Evolutionary conservation across 2,329 filamentous ascomycete genomes (phyloP), one percentile per base, ranked within the genome.

Genomic region (Xylariaceae sp.): DNA sequence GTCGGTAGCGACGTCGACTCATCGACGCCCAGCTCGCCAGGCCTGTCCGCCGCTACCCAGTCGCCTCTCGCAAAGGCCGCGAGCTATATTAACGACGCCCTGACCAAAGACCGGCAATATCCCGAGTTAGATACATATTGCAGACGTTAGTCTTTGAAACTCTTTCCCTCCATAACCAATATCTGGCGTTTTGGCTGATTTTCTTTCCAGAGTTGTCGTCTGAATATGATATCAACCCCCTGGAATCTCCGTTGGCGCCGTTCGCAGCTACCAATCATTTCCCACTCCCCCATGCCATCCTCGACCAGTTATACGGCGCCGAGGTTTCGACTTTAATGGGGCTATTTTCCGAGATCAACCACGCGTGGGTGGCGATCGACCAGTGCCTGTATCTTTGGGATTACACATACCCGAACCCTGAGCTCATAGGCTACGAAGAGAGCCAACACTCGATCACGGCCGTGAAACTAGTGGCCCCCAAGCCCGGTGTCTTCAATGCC

Each of bases 381-480:
- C 96, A 94, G 66, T 86, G 87, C 46, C 72, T 98, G 31, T 98
- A 96, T 60, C 73, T 98, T 12, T 98, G 94, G 94, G 90, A 98
- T 64, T 98, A 96, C 62, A 95, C 88, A 5, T 78, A 88, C 59
- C 81, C 86, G n/a, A 87, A 90, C 51, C 88, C 90, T 4, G 86
- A 95, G 59, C 72, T 96, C 29, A 84, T 95, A 50, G 90, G 90
- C 13, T 96, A 86, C 56, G 90, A 97, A 60, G 88, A 95, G 52
- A 85, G 90, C 61, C 73, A 81, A 5, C 81, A 94, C 59, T 87
- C 81, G 50, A 97, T 98, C 54, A 88, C 88, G 29, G 81, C 86
- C n/a, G 85, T 98, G 30, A 88, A 87, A 51, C 75, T 98, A 32
- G 84, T 94, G 9, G 78, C 81, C 35, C 92, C 92, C 6, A 86